phyloP scores from a whole-genome alignment of 2,329 filamentous ascomycete species.

The Colletotrichum sp. region DNA sequence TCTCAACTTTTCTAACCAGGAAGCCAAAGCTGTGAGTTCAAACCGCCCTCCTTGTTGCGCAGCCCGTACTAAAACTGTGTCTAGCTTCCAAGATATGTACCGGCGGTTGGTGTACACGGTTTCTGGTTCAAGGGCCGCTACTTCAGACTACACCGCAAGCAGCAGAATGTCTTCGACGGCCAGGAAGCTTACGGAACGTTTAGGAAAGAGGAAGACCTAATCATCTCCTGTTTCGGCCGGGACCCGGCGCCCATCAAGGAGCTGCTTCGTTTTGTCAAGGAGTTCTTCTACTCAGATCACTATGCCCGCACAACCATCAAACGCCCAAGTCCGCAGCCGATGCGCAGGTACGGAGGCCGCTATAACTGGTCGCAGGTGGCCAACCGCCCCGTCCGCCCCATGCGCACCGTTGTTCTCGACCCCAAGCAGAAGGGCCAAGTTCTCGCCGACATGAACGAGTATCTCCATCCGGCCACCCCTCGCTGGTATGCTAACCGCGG shows the following conservation, averaged over 20 bases:
- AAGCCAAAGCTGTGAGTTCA: slow-evolving; percentile 50
- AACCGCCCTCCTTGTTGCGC: neutral
- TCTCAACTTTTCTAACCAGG: slow-evolving; percentile 65
- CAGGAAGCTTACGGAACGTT: slow-evolving; percentile 40
- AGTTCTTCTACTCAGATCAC: slow-evolving; percentile 53
- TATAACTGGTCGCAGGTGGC: slow-evolving; percentile 62
- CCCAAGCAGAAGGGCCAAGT: slow-evolving; percentile 68
- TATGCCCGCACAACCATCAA: slow-evolving; percentile 64
- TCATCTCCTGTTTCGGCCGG: slow-evolving; percentile 62
- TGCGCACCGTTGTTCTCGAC: slow-evolving; percentile 79
- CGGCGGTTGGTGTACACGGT: slow-evolving; percentile 56
- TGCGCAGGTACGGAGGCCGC: slow-evolving; percentile 33
- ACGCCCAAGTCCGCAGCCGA: slow-evolving; percentile 34
- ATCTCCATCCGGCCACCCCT: slow-evolving; percentile 72
- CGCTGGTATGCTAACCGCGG: slow-evolving; percentile 78
- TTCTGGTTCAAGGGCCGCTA: slow-evolving; percentile 61
- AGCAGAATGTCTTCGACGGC: slow-evolving; percentile 45
- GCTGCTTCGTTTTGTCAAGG: slow-evolving; percentile 59
- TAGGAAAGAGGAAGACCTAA: slow-evolving; percentile 57
- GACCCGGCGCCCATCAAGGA: slow-evolving; percentile 57
- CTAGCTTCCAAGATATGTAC: slow-evolving; percentile 56
- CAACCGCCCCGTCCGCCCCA: slow-evolving; percentile 70
- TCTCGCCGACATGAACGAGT: slow-evolving; percentile 77
- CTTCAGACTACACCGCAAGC: slow-evolving; percentile 52
- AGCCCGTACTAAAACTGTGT: neutral